phyloP scores from a whole-genome alignment of 495 filamentous ascomycete species.

The Apodospora peruviana region DNA sequence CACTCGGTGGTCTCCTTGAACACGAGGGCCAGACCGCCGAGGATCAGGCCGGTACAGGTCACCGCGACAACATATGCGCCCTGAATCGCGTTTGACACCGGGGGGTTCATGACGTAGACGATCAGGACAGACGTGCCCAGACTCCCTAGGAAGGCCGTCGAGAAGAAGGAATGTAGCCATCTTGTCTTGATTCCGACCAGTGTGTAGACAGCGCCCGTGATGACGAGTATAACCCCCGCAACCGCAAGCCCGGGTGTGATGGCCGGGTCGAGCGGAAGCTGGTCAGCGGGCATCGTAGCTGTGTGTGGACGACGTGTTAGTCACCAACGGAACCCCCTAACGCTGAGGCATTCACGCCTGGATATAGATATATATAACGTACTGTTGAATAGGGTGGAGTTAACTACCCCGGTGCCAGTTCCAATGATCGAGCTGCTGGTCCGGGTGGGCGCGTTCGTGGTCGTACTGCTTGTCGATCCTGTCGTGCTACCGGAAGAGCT shows the following conservation, averaged over 20 bases:
- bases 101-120: slow-evolving; percentile 82
- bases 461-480: neutral
- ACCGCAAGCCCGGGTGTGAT: slow-evolving; percentile 79
- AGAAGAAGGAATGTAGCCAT: slow-evolving; percentile 79
- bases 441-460: neutral
- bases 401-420: neutral
- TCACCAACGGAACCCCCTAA: neutral
- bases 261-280: slow-evolving; percentile 65
- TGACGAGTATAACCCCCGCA: slow-evolving; percentile 69
- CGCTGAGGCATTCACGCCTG: too few species aligned
- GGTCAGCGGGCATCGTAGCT: slow-evolving; percentile 36
- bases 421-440: neutral
- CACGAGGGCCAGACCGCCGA: slow-evolving; percentile 69
- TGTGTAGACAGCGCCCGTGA: slow-evolving; percentile 61
- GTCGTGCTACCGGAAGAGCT: neutral
- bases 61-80: slow-evolving; percentile 85
- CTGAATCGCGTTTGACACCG: slow-evolving; percentile 69
- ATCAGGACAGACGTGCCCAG: slow-evolving; percentile 79
- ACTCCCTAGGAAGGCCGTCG: slow-evolving; percentile 65
- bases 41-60: slow-evolving; percentile 65
- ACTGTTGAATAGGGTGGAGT: slow-evolving; percentile 13
- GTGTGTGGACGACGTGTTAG: neutral
- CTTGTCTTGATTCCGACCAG: slow-evolving; percentile 80
- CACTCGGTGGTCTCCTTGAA: slow-evolving; percentile 86
- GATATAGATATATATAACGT: neutral